Conservation (phyloP, 31 red algal genomes). For the Asparagopsis taxiformis region DNA sequence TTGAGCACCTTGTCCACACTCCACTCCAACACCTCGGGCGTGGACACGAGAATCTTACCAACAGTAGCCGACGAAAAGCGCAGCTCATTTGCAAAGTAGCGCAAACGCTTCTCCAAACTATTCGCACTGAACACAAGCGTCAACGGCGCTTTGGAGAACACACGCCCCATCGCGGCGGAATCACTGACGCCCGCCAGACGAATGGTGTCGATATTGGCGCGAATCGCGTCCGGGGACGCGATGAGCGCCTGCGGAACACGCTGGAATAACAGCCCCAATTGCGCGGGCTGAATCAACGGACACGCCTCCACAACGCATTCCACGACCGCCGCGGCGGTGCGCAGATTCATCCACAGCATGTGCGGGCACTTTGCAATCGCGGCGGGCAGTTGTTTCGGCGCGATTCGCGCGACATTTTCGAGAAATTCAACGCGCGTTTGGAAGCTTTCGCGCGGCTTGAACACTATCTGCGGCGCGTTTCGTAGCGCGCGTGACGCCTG, state of each 20-base stretch:
- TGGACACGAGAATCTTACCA: conserved; percentile 37
- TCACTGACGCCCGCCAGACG: conserved; percentile 23
- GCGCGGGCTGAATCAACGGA: conserved; percentile 16
- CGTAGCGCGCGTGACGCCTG: conserved; percentile 28
- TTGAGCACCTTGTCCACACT: conserved; percentile 40
- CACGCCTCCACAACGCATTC: conserved; percentile 19
- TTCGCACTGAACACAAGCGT: conserved; percentile 36
- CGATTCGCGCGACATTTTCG: conserved; percentile 17
- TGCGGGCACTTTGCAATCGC: conserved; percentile 58
- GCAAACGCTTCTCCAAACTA: conserved; percentile 21
- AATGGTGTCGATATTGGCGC: conserved; percentile 11
- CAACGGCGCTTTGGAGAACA: conserved; percentile 48
- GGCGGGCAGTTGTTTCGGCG: conserved; percentile 4
- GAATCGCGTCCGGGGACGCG: conserved; percentile 10
- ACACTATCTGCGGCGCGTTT: conserved; percentile 52
- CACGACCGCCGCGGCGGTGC: conserved; percentile 19
- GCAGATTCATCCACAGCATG: conserved; percentile 58
- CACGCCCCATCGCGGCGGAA: conserved; percentile 22
- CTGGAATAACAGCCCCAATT: conserved; percentile 36
- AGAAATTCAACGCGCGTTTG: conserved; percentile 22
- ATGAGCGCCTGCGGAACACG: conserved; percentile 52
- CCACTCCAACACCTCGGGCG: conserved; percentile 52
- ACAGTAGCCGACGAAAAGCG: conserved; percentile 9
- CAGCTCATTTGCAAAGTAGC: conserved; percentile 23
- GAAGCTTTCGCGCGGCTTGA: conserved; percentile 9